A percentile compares a stretch with the other conserved stretches of the same genome.
Evolutionary conservation across 2,329 filamentous ascomycete species (phyloP).

Genomic region (Colletotrichum ledebouriae): DNA sequence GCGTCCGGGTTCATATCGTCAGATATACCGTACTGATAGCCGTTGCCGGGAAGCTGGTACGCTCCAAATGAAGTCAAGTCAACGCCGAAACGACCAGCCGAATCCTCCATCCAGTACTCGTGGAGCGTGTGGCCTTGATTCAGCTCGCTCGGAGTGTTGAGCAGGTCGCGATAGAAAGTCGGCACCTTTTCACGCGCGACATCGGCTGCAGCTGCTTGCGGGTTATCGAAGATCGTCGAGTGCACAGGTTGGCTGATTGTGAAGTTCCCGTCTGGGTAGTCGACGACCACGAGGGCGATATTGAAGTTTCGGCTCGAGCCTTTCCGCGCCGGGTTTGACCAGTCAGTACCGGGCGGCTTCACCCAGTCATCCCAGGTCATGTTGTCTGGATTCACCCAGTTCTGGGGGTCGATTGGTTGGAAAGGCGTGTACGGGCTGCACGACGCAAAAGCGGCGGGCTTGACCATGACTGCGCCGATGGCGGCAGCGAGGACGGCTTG

Average conservation of each 20-base stretch:
- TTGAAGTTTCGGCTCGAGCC: slow-evolving; percentile 67
- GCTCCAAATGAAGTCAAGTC: slow-evolving; percentile 66
- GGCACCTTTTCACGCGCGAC: slow-evolving; percentile 60
- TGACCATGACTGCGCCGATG: slow-evolving; percentile 25
- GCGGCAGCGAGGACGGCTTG: slow-evolving; percentile 31
- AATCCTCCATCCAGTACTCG: slow-evolving; percentile 71
- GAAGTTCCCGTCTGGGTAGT: slow-evolving; percentile 64
- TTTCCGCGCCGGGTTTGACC: slow-evolving; percentile 59
- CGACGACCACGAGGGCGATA: slow-evolving; percentile 66
- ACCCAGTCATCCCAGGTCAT: slow-evolving; percentile 67
- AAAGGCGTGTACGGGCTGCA: slow-evolving; percentile 56
- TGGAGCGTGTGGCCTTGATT: slow-evolving; percentile 67
- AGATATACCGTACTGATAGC: slow-evolving; percentile 65
- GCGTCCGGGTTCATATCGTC: slow-evolving; percentile 62
- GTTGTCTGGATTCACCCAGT: slow-evolving; percentile 66
- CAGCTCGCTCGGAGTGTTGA: slow-evolving; percentile 63
- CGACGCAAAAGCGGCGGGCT: slow-evolving; percentile 8
- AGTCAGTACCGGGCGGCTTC: slow-evolving; percentile 61
- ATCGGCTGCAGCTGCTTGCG: slow-evolving; percentile 56
- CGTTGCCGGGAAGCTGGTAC: slow-evolving; percentile 61
- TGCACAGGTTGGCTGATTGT: slow-evolving; percentile 59
- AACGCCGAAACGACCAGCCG: slow-evolving; percentile 64
- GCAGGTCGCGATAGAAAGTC: slow-evolving; percentile 62
- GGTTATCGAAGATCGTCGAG: slow-evolving; percentile 65
- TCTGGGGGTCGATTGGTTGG: slow-evolving; percentile 63